These are phyloP conservation scores for Petunia secreta DNA, from an alignment of 257 asterid genomes.

Conservation along the genomic window DNA sequence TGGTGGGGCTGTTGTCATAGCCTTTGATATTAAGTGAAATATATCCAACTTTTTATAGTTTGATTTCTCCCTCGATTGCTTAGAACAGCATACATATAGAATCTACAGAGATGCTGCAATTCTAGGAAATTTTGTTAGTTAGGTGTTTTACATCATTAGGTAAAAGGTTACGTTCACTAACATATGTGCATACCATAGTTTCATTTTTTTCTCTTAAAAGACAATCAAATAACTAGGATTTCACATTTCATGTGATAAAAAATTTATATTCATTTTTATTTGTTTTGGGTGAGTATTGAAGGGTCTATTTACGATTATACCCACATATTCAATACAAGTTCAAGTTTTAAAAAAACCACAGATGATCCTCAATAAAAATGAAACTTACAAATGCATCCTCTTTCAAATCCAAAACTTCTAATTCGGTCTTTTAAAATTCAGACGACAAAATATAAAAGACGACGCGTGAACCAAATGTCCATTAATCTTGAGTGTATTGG, in stretches of 20 bases:
- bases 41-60: constrained; percentile 26
- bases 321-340: no score
- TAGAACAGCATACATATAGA: constrained; percentile 46
- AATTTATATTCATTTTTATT: constrained; percentile 23
- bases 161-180: constrained; percentile 56
- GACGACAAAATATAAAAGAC: no score
- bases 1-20: constrained; percentile 55
- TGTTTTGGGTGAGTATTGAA: background rate
- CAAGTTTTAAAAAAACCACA: no score
- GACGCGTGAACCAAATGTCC: no score
- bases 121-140: constrained; percentile 53
- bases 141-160: constrained; percentile 83
- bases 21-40: constrained; percentile 65
- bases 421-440: no score
- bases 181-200: constrained; percentile 24
- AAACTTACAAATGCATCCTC: no score
- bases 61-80: constrained; percentile 37
- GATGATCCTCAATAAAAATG: no score
- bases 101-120: constrained; percentile 50
- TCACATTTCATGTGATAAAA: constrained; percentile 18
- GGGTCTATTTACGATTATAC: background rate
- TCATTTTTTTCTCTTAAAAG: constrained; percentile 36
- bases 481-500: no score
- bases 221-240: constrained; percentile 42
- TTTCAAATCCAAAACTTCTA: no score